phyloP scores from a whole-genome alignment of 2,329 filamentous ascomycete genomes.

The Penicillium sp. region DNA sequence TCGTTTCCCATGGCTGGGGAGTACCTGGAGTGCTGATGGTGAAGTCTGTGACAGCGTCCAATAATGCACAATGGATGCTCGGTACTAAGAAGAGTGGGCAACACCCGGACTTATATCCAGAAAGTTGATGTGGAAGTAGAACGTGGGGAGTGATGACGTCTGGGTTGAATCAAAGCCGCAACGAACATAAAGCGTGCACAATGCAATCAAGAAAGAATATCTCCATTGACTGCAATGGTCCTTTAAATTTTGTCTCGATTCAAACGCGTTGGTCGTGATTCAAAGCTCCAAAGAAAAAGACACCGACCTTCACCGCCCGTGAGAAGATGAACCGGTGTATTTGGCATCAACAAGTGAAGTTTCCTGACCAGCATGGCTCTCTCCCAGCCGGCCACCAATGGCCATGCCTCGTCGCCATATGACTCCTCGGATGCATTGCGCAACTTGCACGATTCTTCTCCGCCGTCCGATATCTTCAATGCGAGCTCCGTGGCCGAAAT shows the following conservation, averaged over 20 bases:
- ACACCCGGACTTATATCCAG: too few species aligned
- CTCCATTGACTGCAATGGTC: neutral
- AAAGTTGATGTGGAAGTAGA: slow-evolving; percentile 5
- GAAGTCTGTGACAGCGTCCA: slow-evolving; percentile 21
- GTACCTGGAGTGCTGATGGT: slow-evolving; percentile 18
- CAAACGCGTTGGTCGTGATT: neutral
- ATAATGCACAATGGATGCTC: slow-evolving; percentile 12
- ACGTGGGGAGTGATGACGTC: slow-evolving; percentile 14
- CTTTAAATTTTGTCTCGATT: neutral
- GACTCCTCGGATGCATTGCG: slow-evolving; percentile 5
- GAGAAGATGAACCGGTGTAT: slow-evolving; percentile 8
- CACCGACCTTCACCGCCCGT: slow-evolving; percentile 14
- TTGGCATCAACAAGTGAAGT: slow-evolving; percentile 13
- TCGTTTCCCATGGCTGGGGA: slow-evolving; percentile 71
- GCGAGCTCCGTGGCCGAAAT: slow-evolving; percentile 73
- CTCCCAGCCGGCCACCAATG: slow-evolving; percentile 21
- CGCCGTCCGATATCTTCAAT: slow-evolving; percentile 52
- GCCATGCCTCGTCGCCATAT: slow-evolving; percentile 14
- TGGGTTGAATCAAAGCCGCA: slow-evolving; percentile 5
- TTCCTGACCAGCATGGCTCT: slow-evolving; percentile 12
- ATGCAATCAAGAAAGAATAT: too few species aligned
- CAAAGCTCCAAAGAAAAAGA: slow-evolving; percentile 3
- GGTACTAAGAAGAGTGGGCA: too few species aligned
- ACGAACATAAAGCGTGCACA: neutral
- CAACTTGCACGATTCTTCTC: slow-evolving; percentile 4